Conservation (phyloP, 202 grass and related monocot species). For the Cymbopogon flexuosus region DNA sequence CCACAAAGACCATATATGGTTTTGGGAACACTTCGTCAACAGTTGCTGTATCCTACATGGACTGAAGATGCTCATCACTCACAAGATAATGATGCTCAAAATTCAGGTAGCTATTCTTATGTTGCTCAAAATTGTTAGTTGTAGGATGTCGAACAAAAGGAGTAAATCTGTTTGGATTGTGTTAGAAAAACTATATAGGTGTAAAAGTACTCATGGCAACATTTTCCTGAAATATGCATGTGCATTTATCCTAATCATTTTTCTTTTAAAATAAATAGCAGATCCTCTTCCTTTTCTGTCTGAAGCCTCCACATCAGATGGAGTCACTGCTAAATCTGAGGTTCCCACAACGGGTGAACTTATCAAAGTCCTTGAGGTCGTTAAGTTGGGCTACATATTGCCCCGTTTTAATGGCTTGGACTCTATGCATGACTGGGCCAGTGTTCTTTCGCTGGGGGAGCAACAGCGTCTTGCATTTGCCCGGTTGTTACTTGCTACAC, state of each 20-base stretch:
- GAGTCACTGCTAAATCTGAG: conserved; percentile 36
- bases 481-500: conserved; percentile 70
- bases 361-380: conserved; percentile 61
- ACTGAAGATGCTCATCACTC: conserved; percentile 46
- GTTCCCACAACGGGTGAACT: conserved; percentile 70
- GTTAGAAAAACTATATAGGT: background rate
- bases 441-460: conserved; percentile 94
- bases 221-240: conserved; percentile 2
- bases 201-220: background rate
- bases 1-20: conserved; percentile 98
- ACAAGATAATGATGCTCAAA: conserved; percentile 40
- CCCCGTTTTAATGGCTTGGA: conserved; percentile 90
- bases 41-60: conserved; percentile 97
- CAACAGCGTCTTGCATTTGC: conserved; percentile 94
- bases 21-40: conserved; percentile 84
- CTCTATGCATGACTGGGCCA: conserved; percentile 88
- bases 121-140: background rate
- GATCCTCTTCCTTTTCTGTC: conserved; percentile 63
- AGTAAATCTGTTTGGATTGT: background rate
- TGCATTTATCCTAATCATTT: background rate
- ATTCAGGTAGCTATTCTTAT: conserved; percentile 43
- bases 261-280: conserved; percentile 28
- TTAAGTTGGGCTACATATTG: conserved; percentile 74
- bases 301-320: conserved; percentile 43
- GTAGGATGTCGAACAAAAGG: background rate